Evolutionary conservation across 164 flowering plant genomes (phyloP).

Genomic region (Cinnamomum micranthum): DNA sequence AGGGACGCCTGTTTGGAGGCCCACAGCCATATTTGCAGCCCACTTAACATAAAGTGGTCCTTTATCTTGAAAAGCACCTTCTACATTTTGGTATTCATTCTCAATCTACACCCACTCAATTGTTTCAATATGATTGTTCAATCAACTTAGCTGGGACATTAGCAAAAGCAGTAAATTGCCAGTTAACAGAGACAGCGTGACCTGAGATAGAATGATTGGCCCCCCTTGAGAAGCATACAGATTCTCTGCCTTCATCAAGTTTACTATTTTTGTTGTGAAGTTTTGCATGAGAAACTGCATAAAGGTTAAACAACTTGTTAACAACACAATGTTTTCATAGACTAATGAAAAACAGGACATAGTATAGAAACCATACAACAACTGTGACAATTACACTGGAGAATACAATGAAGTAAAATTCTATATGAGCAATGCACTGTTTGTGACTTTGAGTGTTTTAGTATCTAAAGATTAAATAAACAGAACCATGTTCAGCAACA

Average conservation of each 20-base stretch:
- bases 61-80: slow-evolving; percentile 39
- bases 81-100: slow-evolving; percentile 65
- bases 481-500: background rate
- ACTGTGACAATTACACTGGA: background rate
- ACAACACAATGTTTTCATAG: background rate
- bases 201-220: slow-evolving; percentile 93
- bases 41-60: slow-evolving; percentile 65
- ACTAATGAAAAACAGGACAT: background rate
- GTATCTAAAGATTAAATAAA: background rate
- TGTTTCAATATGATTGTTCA: background rate
- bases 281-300: slow-evolving; percentile 68
- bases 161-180: background rate
- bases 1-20: slow-evolving; percentile 71
- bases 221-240: slow-evolving; percentile 97
- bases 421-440: no score
- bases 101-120: slow-evolving; percentile 48
- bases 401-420: background rate
- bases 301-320: background rate
- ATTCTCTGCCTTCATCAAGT: slow-evolving; percentile 62
- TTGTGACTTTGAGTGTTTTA: no score
- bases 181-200: slow-evolving; percentile 3
- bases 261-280: slow-evolving; percentile 60
- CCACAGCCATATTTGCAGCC: slow-evolving; percentile 84
- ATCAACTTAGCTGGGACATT: background rate
- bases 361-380: background rate